Conservation (phyloP, 192 early-diverging fungal genomes). For the Rhizophagus clarus region DNA sequence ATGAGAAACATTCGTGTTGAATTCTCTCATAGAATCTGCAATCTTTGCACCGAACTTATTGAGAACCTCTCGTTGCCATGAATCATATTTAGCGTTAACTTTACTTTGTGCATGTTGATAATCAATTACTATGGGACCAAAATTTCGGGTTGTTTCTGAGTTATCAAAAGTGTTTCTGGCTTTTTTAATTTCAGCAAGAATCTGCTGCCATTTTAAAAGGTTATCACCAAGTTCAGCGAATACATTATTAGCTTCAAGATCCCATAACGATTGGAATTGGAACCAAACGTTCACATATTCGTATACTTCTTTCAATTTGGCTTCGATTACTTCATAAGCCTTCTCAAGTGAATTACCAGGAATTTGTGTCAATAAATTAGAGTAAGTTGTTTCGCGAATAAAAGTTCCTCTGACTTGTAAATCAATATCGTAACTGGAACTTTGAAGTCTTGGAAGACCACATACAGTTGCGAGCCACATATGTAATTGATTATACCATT, state of each 20-base stretch:
- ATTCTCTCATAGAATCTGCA: slow-evolving; percentile 77
- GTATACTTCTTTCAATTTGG: slow-evolving; percentile 70
- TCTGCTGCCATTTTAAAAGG: slow-evolving; percentile 88
- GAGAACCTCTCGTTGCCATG: slow-evolving; percentile 96
- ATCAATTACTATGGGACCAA: slow-evolving; percentile 86
- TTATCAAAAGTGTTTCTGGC: slow-evolving; percentile 96
- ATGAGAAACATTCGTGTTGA: slow-evolving; percentile 73
- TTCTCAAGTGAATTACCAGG: slow-evolving; percentile 65
- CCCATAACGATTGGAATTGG: slow-evolving; percentile 98
- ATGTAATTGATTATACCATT: slow-evolving; percentile 90
- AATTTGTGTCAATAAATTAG: slow-evolving; percentile 73
- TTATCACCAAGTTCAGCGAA: slow-evolving; percentile 85
- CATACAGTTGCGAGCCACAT: slow-evolving; percentile 91
- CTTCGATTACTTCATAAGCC: slow-evolving; percentile 86
- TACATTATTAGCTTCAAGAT: slow-evolving; percentile 87
- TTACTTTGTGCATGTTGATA: slow-evolving; percentile 99
- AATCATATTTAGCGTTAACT: slow-evolving; percentile 96
- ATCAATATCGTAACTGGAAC: slow-evolving; percentile 87
- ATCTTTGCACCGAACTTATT: slow-evolving; percentile 87
- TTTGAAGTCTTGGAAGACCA: slow-evolving; percentile 80
- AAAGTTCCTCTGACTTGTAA: slow-evolving; percentile 61
- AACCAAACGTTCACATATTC: slow-evolving; percentile 95
- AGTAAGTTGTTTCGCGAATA: slow-evolving; percentile 61
- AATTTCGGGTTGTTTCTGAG: slow-evolving; percentile 83
- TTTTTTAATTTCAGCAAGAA: slow-evolving; percentile 92